Base-by-base conservation (phyloP, 1,284 basidiomycete genomes). In the Ceratobasidium sp. region DNA sequence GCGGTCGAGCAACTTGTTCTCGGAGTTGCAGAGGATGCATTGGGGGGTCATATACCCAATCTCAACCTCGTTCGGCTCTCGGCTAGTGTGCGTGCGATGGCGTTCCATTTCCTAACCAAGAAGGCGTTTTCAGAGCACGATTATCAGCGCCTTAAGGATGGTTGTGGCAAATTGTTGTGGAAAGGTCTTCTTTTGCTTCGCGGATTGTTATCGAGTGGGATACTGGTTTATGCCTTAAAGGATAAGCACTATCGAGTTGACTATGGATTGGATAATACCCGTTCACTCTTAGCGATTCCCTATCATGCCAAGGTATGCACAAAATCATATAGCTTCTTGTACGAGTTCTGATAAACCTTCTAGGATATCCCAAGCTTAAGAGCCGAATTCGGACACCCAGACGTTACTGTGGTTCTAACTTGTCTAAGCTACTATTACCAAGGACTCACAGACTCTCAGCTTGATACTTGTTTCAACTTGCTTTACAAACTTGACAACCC, bases 221-320 rank as follows among this genome's bases (percentile, higher is more conserved):
- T 88, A 2, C 78, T 88, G 1, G 54, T 79, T 5, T 83, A 83
- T 74, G 79, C 79, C n/a, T 77, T 87, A 8, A 79, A 77, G 62
- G 80, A 85, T 38, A 82, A 82, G 69, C 80, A 85, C 23, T 88
- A 84, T 84, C 79, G 86, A 23, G 86, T 87, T 23, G 84, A 88
- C 75, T 88, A 85, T 77, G 87, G 86, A 0, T 80, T 87, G 18
- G 83, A 85, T 69, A 77, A 75, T 3, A 73, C 46, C 8, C 83
- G 87, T 2, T 83, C 86, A 0, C 80, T 83, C 73, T 79, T 88
- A 3, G 86, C 87, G 0, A 86, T 87, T 0, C 86, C 86, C 0
- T 87, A 86, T 75, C 80, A 84, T 26, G 86, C 87, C 0, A 87
- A 55, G 54, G 61, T 63, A 41, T 35, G 55, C 18, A 9, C 28